Evolutionary conservation across 2,329 filamentous ascomycete species (phyloP).

Genomic region (Alternaria solani): DNA sequence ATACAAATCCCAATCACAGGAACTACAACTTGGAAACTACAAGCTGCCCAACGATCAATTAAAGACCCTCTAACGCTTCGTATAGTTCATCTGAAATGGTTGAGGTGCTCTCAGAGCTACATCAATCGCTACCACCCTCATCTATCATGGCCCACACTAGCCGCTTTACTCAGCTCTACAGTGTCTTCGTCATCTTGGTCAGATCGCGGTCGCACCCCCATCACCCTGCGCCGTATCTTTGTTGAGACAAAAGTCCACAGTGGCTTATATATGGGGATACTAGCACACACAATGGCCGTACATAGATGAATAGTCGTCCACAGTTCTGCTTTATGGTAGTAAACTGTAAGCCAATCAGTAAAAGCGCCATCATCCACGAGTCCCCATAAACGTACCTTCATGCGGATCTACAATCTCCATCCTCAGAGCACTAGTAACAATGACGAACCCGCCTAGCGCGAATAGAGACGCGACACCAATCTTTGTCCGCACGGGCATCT

Average conservation of each 20-base stretch:
- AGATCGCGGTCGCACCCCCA: background rate
- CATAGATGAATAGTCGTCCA: background rate
- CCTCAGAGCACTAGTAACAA: background rate
- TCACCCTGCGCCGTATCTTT: background rate
- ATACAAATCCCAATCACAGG: background rate
- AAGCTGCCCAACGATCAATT: background rate
- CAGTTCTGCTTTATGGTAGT: background rate
- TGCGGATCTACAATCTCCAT: background rate
- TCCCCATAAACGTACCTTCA: background rate
- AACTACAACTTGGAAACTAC: background rate
- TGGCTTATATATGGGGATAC: background rate
- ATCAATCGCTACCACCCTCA: background rate
- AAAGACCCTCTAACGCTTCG: background rate
- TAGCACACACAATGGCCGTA: constrained; percentile 5
- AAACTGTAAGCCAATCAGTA: background rate
- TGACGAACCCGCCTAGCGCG: background rate
- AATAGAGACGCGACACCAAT: background rate
- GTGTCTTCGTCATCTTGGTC: background rate
- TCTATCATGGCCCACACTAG: background rate
- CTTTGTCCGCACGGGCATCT: background rate
- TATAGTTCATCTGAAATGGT: background rate
- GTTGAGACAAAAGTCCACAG: background rate
- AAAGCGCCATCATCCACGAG: background rate
- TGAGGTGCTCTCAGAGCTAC: background rate
- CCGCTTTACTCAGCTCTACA: background rate